Evolutionary conservation across 2,329 filamentous ascomycete genomes (phyloP).

Genomic region (Aureobasidium sp.): DNA sequence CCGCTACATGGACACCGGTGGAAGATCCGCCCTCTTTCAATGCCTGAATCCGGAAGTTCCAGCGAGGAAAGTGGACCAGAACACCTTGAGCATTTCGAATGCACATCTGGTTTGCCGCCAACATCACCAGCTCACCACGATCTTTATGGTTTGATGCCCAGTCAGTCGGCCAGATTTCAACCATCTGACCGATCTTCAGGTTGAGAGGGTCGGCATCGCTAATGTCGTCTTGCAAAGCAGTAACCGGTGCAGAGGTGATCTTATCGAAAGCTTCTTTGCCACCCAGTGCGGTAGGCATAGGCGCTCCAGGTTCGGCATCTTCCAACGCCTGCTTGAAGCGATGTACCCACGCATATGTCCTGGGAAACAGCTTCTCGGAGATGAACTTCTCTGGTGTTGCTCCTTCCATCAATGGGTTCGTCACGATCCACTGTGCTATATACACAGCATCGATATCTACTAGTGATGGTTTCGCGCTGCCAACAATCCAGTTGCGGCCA

Average conservation of each 20-base stretch:
- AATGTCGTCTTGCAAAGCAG: background rate
- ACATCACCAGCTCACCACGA: slow-evolving; percentile 44
- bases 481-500: slow-evolving; percentile 55
- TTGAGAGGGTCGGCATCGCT: slow-evolving; percentile 41
- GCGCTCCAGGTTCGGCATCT: slow-evolving; percentile 31
- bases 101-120: slow-evolving; percentile 48
- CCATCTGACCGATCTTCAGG: slow-evolving; percentile 44
- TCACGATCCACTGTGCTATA: background rate
- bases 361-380: slow-evolving; percentile 46
- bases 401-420: slow-evolving; percentile 21
- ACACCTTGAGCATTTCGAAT: slow-evolving; percentile 38
- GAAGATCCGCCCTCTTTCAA: background rate
- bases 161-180: slow-evolving; percentile 55
- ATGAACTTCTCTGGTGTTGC: slow-evolving; percentile 44
- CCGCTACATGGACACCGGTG: background rate
- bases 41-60: slow-evolving; percentile 44
- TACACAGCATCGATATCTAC: slow-evolving; percentile 52
- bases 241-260: slow-evolving; percentile 39
- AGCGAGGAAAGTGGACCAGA: slow-evolving; percentile 53
- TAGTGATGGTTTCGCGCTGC: slow-evolving; percentile 43
- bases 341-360: slow-evolving; percentile 54
- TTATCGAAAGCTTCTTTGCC: slow-evolving; percentile 46
- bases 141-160: slow-evolving; percentile 51
- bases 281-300: slow-evolving; percentile 37
- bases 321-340: slow-evolving; percentile 48